Evolutionary conservation across 1,139 yeast genomes (phyloP).

Genomic region (Hyphopichia burtonii): DNA sequence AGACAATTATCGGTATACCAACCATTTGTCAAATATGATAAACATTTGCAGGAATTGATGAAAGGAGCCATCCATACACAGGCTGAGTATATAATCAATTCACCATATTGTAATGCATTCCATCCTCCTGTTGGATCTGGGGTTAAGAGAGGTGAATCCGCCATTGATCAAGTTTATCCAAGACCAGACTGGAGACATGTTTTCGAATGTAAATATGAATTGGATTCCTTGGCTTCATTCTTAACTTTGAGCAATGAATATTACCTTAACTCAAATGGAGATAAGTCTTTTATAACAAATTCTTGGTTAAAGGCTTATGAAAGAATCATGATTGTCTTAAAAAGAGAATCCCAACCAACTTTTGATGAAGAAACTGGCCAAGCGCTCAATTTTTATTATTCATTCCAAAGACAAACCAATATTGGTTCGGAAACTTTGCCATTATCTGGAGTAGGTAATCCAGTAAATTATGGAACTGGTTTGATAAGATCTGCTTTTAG

Average conservation of each 20-base stretch:
- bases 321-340: constrained; percentile 50
- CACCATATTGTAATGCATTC: constrained; percentile 89
- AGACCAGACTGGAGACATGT: constrained; percentile 67
- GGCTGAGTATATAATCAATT: constrained; percentile 54
- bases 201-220: constrained; percentile 87
- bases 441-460: constrained; percentile 78
- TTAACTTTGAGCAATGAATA: constrained; percentile 74
- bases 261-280: constrained; percentile 50
- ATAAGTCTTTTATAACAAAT: constrained; percentile 48
- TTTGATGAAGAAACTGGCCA: constrained; percentile 58
- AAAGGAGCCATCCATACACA: constrained; percentile 83
- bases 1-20: constrained; percentile 79
- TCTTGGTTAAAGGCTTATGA: constrained; percentile 64
- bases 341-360: constrained; percentile 64
- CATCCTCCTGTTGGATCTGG: constrained; percentile 75
- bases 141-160: constrained; percentile 51
- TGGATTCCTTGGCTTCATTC: constrained; percentile 84
- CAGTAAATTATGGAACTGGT: constrained; percentile 71
- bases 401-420: constrained; percentile 71
- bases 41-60: constrained; percentile 49
- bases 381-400: constrained; percentile 50
- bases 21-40: constrained; percentile 54
- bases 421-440: constrained; percentile 82
- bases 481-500: constrained; percentile 82
- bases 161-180: constrained; percentile 68